A percentile compares a stretch with the other conserved stretches of the same genome.
Evolutionary conservation across 805 yeast genomes (phyloP).

Genomic region (Suhomyces faveliae): DNA sequence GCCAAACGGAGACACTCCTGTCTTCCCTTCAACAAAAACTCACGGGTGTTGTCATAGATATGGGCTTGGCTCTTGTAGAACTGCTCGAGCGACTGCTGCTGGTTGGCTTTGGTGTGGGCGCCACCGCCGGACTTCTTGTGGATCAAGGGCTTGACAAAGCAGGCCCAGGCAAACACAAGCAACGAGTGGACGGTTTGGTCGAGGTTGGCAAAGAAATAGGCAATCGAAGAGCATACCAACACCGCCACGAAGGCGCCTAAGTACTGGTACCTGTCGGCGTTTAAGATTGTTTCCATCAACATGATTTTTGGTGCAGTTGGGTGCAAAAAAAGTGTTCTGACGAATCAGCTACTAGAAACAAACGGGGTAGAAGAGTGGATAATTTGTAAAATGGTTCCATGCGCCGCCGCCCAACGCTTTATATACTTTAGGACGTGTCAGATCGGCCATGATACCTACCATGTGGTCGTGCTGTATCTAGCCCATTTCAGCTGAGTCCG

Average conservation of each 20-base stretch:
- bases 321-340: neutral
- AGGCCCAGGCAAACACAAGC: constrained; percentile 42
- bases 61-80: constrained; percentile 78
- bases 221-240: neutral
- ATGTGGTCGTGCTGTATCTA: constrained; percentile 1
- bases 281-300: neutral
- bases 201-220: neutral
- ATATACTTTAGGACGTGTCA: neutral
- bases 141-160: constrained; percentile 60
- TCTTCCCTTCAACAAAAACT: constrained; percentile 66
- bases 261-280: constrained; percentile 1
- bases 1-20: constrained; percentile 61
- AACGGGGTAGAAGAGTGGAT: neutral
- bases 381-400: neutral
- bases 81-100: constrained; percentile 61
- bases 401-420: neutral
- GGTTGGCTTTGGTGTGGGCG: constrained; percentile 28
- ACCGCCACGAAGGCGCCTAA: neutral
- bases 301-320: neutral
- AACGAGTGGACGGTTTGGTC: constrained; percentile 23
- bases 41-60: constrained; percentile 72
- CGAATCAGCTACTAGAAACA: neutral
- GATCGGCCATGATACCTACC: neutral
- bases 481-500: neutral
- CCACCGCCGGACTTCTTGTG: constrained; percentile 27